phyloP scores from a whole-genome alignment of 306 rosid species.

The Arachis stenosperma region DNA sequence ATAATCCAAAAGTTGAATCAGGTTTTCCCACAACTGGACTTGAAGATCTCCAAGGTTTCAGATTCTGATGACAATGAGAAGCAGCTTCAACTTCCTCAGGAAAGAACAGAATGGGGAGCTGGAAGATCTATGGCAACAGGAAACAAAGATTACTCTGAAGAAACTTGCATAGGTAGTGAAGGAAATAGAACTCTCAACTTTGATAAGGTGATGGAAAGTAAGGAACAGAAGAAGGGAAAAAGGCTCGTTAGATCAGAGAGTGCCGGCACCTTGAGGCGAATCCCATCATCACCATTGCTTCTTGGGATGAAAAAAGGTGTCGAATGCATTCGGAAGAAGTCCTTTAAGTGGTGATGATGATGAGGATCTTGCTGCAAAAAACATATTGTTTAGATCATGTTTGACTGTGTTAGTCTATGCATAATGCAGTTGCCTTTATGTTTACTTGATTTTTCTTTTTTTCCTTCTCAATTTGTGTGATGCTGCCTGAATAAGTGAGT shows the following conservation, averaged over 20 bases:
- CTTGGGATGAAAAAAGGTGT: constrained; percentile 75
- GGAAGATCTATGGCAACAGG: constrained; percentile 31
- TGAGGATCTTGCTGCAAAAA: constrained; percentile 44
- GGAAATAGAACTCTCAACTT: constrained; percentile 46
- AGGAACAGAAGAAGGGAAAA: constrained; percentile 58
- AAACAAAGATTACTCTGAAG: constrained; percentile 40
- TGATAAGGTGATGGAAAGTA: constrained; percentile 55
- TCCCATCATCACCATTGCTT: constrained; percentile 92
- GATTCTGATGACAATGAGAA: constrained; percentile 43
- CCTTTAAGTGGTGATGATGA: constrained; percentile 49
- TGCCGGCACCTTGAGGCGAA: constrained; percentile 66
- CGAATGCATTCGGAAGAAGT: constrained; percentile 76
- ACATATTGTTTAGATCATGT: constrained; percentile 44
- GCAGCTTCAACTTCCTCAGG: constrained; percentile 37
- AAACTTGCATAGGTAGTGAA: constrained; percentile 36
- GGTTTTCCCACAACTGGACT: constrained; percentile 59
- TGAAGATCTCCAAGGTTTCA: constrained; percentile 42
- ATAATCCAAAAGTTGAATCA: constrained; percentile 52
- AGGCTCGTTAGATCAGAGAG: constrained; percentile 75
- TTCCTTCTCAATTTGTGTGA: constrained; percentile 41
- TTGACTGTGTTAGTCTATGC: neutral
- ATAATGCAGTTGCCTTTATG: constrained; percentile 22
- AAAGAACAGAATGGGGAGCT: constrained; percentile 37
- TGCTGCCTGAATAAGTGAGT: constrained; percentile 45
- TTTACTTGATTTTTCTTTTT: constrained; percentile 23